Evolutionary conservation across 1,139 yeast genomes (phyloP).

Genomic region (Kodamaea sp.): DNA sequence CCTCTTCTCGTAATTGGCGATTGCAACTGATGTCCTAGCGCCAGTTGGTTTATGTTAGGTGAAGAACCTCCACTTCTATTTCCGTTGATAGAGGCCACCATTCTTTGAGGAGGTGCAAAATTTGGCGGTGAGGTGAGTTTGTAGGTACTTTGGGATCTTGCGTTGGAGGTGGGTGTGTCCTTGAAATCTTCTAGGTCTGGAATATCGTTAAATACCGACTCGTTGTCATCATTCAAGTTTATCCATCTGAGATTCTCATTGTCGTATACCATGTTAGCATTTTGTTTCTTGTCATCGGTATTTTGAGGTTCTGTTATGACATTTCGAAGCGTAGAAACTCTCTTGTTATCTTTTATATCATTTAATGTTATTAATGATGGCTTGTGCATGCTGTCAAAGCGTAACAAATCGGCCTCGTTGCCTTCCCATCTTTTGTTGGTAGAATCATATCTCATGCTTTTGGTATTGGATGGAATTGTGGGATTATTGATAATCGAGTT

Average conservation of each 20-base stretch:
- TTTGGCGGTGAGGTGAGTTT: constrained; percentile 11
- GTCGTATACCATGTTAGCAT: constrained; percentile 59
- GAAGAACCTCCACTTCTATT: not conserved
- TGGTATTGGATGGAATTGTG: constrained; percentile 12
- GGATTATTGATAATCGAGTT: constrained; percentile 17
- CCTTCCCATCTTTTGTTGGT: constrained; percentile 64
- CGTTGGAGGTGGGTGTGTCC: constrained; percentile 4
- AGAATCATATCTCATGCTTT: constrained; percentile 56
- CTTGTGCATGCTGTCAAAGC: constrained; percentile 25
- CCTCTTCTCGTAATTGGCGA: constrained; percentile 17
- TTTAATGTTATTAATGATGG: constrained; percentile 39
- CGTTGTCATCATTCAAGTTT: constrained; percentile 41
- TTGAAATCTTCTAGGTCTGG: constrained; percentile 34
- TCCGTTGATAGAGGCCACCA: not conserved
- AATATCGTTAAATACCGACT: constrained; percentile 53
- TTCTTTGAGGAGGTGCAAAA: constrained; percentile 4
- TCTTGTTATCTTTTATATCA: constrained; percentile 24
- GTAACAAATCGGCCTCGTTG: constrained; percentile 55
- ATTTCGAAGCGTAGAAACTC: constrained; percentile 2
- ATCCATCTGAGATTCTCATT: constrained; percentile 55
- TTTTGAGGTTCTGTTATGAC: constrained; percentile 1
- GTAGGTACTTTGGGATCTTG: constrained; percentile 3
- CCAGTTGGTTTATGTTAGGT: not conserved
- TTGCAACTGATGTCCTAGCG: constrained; percentile 7
- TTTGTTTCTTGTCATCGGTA: constrained; percentile 10